Percentiles rank a stretch among this genome's conserved stretches.
These are phyloP conservation scores for Acacia acuminata DNA, from an alignment of 306 rosid species.

Conservation along the genomic window DNA sequence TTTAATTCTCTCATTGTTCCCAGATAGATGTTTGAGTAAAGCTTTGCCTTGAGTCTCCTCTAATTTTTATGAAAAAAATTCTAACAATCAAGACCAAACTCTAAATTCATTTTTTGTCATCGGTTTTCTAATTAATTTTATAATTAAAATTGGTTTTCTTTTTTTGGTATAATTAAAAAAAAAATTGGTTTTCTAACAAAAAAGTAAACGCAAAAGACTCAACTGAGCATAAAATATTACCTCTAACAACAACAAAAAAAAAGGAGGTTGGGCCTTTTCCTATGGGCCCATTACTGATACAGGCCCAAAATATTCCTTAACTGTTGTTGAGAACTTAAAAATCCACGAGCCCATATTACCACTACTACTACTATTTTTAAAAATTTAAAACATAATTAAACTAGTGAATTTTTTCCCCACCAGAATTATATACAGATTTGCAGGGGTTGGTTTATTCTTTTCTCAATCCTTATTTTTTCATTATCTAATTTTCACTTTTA, in stretches of 20 bases:
- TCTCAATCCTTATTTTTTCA: too few relatives aligned
- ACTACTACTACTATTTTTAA: too few relatives aligned
- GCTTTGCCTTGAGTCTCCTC: not conserved
- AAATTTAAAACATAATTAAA: too few relatives aligned
- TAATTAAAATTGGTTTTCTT: too few relatives aligned
- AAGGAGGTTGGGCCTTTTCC: not conserved
- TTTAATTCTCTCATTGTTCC: not conserved
- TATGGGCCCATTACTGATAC: not conserved
- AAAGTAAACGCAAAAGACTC: not conserved
- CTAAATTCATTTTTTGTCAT: too few relatives aligned
- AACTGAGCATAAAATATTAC: not conserved
- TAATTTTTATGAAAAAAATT: not conserved
- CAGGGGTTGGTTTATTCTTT: too few relatives aligned
- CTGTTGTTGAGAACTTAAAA: not conserved
- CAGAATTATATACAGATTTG: not conserved
- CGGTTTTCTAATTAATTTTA: too few relatives aligned
- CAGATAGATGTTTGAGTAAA: not conserved
- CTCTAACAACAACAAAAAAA: not conserved
- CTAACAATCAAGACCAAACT: too few relatives aligned
- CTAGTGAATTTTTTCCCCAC: not conserved
- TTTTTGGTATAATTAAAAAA: too few relatives aligned
- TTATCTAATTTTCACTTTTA: too few relatives aligned
- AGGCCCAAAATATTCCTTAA: not conserved
- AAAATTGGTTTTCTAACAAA: not conserved
- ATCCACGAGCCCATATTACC: not conserved